Base-by-base conservation (phyloP, 2,329 filamentous ascomycete genomes). In the Epichloe baconii region DNA sequence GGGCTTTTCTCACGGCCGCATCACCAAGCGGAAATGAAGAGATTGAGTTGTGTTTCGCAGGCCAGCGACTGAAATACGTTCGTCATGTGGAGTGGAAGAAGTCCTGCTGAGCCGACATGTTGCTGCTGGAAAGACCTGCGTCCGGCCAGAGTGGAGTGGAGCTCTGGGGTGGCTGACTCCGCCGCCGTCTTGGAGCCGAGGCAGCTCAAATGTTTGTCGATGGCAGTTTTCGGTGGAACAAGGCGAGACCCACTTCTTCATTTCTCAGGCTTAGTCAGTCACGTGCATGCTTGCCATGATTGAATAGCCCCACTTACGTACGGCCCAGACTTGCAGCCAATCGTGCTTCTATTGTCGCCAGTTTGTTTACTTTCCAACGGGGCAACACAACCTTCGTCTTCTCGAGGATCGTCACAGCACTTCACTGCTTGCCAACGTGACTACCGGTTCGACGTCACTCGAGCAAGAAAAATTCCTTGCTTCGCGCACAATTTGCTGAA, bases 341-440 rank as follows among this genome's bases (percentile, higher is more conserved):
- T 66, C 57, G 63, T 12, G 4, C 26, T 15, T 31, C 2, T 47
- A 6, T 35, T 21, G 23, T 14, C 6, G 31, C 40, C 31, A 47
- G 49, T 69, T 71, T 71, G 69, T 71, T 71, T 71, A 71, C 69
- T 71, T 69, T 66, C 61, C 51, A 47, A 54, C 67, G 56, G 51
- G 63, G 68, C 68, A 71, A 71, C 68, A 71, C 68, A 56, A 55
- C 55, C 49, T 56, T 49, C 47, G 52, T 52, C 44, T 11, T 12
- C 10, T 12, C 15, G 17, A 23, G 44, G 34, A 44, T 45, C 15
- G 23, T 37, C 45, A 17, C 23, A 40, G 8, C 42, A 35, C 14
- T 38, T 37, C 12, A 36, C 34, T 46, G 21, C 43, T 50, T 19
- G 2, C 5, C 5, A 19, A 19, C n/a, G 43, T 38, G 15, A 40